Evolutionary conservation across 768 basidiomycete genomes (phyloP).

Genomic region (Mycena epipterygia): DNA sequence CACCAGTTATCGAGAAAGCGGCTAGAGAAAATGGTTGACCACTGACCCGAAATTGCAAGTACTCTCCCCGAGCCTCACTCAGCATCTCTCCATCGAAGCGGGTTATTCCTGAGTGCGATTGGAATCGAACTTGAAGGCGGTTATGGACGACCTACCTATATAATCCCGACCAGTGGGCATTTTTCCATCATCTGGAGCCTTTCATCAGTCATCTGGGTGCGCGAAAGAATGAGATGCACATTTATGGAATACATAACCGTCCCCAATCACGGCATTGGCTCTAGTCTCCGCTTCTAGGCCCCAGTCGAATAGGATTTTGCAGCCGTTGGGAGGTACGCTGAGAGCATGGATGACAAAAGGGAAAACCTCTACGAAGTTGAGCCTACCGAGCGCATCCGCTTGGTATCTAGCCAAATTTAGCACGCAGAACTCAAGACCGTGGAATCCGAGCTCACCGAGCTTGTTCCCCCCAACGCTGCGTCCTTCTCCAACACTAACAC

Average conservation of each 20-base stretch:
- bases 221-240: neutral
- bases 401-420: neutral
- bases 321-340: slow-evolving; percentile 26
- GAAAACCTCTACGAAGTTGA: slow-evolving; percentile 6
- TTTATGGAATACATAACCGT: neutral
- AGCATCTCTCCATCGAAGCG: slow-evolving; percentile 11
- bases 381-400: neutral
- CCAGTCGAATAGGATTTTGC: slow-evolving; percentile 19
- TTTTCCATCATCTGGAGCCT: no score
- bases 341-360: neutral
- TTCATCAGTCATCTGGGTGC: neutral
- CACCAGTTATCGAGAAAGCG: neutral
- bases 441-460: neutral
- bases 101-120: neutral
- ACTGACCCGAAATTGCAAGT: slow-evolving; percentile 8
- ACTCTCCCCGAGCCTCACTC: slow-evolving; percentile 15
- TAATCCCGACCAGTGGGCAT: neutral
- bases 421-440: neutral
- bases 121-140: neutral
- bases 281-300: slow-evolving; percentile 1
- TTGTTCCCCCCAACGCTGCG: slow-evolving; percentile 6
- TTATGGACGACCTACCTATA: neutral
- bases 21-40: neutral
- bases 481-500: slow-evolving; percentile 57
- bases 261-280: neutral